A percentile compares a stretch with the other conserved stretches of the same genome.
These are phyloP conservation scores for Aspergillus ellipticus DNA, from an alignment of 495 filamentous ascomycete genomes.

Conservation along the genomic window DNA sequence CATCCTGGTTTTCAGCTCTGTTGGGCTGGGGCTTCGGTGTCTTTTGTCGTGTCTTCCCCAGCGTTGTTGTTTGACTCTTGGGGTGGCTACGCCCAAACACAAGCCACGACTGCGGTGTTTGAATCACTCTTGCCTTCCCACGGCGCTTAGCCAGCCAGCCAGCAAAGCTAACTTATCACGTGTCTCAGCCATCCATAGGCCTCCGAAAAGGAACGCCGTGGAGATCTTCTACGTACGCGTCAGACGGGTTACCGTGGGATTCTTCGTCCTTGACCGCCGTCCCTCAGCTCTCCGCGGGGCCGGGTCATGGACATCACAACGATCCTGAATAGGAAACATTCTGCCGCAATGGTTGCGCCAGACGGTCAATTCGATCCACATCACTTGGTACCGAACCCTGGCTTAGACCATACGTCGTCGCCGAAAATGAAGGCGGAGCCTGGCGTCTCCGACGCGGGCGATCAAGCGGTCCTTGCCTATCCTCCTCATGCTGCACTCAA, in stretches of 20 bases:
- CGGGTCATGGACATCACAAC: slow-evolving; percentile 68
- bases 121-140: neutral
- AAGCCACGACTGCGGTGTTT: neutral
- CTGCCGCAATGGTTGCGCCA: slow-evolving; percentile 50
- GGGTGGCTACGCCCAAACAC: neutral
- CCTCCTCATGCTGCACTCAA: slow-evolving; percentile 51
- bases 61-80: neutral
- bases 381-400: slow-evolving; percentile 48
- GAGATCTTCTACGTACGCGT: slow-evolving; percentile 17
- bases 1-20: neutral
- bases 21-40: neutral
- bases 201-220: slow-evolving; percentile 6
- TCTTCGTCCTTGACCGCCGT: slow-evolving; percentile 32
- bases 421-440: slow-evolving; percentile 61
- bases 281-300: slow-evolving; percentile 32
- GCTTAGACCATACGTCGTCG: slow-evolving; percentile 42
- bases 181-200: neutral
- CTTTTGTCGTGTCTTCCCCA: neutral
- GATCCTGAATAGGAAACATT: slow-evolving; percentile 62
- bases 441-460: slow-evolving; percentile 65
- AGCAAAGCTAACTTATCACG: neutral
- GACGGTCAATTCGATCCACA: slow-evolving; percentile 52
- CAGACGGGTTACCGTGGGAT: slow-evolving; percentile 22
- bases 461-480: slow-evolving; percentile 55
- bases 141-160: neutral